Conservation (phyloP, 352 stramenopile genomes). For the Blastocystis sp. region DNA sequence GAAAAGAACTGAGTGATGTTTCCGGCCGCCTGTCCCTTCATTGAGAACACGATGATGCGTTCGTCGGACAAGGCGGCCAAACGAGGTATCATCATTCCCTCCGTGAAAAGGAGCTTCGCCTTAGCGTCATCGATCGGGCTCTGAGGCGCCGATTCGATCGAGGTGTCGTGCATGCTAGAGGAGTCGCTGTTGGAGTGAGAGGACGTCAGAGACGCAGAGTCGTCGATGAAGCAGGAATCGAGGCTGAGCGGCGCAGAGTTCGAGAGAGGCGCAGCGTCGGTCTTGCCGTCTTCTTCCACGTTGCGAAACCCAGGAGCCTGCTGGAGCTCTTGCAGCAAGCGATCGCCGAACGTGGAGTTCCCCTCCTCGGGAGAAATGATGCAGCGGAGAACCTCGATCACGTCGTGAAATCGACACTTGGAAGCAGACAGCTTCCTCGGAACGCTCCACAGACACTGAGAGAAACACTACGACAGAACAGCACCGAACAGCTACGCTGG, state of each 20-base stretch:
- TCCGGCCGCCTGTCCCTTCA: background rate
- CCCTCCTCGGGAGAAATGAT: background rate
- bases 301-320: background rate
- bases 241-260: background rate
- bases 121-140: background rate
- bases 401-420: background rate
- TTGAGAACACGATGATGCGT: background rate
- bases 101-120: background rate
- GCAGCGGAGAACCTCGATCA: background rate
- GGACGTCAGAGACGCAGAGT: background rate
- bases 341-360: background rate
- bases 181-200: background rate
- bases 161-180: background rate
- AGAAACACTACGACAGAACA: background rate
- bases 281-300: background rate
- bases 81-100: background rate
- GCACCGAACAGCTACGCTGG: background rate
- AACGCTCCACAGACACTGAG: background rate
- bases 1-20: background rate
- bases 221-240: background rate
- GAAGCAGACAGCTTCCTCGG: background rate
- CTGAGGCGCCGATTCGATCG: background rate
- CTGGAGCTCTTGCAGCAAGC: background rate
- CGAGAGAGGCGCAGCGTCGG: background rate
- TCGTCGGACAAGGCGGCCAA: background rate